Evolutionary conservation across 148 eudicot genomes (phyloP), one percentile per base, ranked within the genome.

Genomic region (Vaccinium myrtillus): DNA sequence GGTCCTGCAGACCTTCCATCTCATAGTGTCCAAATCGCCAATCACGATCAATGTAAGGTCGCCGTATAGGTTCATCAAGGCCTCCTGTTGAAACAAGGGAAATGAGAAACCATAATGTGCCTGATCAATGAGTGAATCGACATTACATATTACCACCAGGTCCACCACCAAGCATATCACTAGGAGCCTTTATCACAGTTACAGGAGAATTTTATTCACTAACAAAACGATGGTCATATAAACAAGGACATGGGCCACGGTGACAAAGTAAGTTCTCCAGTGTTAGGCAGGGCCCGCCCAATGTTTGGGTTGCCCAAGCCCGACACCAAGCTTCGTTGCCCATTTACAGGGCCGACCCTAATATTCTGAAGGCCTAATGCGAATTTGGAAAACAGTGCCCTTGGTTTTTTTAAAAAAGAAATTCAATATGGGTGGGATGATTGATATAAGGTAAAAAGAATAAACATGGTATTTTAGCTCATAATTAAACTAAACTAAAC

Each of bases 11-110:
- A 56, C 96, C 96, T 88, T 97, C 99, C 98, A 97, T 92, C 87
- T 97, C 93, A 81, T 97, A 97, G 84, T 97, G 98, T 58, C 98
- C 99, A 85, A 97, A 97, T 30, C 98, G 90, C 98, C 99, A 94
- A 92, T 97, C 99, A 50, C 98, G 91, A 50, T 89, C 90, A 65
- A 85, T 84, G 61, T 90, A 97, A 81, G 98, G 91, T 30, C 98
- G 90, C 87, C n/a, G 56, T 83, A 88, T 85, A 12, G 99, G 99
- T 89, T 94, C 92, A 75, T 97, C 99, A 79, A 97, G 99, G 63
- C 99, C 99, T 81, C 99, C 99, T 94, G 89, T 70, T 23, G 76
- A 86, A 71, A 59, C 53, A 86, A 27, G 43, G 70, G 23, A 83
- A 8, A 81, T 51, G 39, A 11, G 80, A 48, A 73, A 58, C 54